These are phyloP conservation scores for Paragyromitra xinjiangensis DNA, from an alignment of 495 filamentous ascomycete genomes.

Conservation along the genomic window DNA sequence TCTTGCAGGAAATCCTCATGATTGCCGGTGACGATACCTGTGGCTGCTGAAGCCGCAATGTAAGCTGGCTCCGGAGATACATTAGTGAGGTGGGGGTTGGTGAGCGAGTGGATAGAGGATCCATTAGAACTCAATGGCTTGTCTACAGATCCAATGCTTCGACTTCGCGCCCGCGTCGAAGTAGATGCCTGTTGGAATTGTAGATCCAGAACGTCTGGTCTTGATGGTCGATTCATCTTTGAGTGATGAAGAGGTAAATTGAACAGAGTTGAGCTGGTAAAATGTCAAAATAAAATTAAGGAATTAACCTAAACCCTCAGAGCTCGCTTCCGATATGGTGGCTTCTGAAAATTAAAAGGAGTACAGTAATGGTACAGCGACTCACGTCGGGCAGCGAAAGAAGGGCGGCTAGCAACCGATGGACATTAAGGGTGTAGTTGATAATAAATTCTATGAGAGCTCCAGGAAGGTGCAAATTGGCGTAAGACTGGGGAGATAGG, in stretches of 20 bases:
- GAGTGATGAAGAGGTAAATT: constrained; percentile 19
- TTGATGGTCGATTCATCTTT: constrained; percentile 56
- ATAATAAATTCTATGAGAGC: constrained; percentile 46
- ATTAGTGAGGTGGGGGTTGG: constrained; percentile 58
- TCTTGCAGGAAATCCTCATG: constrained; percentile 77
- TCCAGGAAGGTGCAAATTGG: constrained; percentile 45
- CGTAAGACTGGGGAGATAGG: constrained; percentile 30
- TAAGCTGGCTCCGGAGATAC: constrained; percentile 84
- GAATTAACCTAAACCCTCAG: constrained; percentile 35
- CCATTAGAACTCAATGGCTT: constrained; percentile 53
- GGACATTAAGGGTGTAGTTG: constrained; percentile 43
- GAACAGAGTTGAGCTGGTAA: constrained; percentile 14
- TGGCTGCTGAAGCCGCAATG: constrained; percentile 87
- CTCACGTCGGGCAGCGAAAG: constrained; percentile 37
- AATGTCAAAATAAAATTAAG: constrained; percentile 39
- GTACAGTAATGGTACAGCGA: constrained; percentile 30
- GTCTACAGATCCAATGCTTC: constrained; percentile 53
- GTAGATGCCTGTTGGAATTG: constrained; percentile 38
- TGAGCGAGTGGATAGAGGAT: constrained; percentile 43
- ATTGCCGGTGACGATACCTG: constrained; percentile 88
- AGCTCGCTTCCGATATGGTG: constrained; percentile 26
- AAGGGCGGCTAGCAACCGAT: constrained; percentile 37
- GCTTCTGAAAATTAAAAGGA: constrained; percentile 39
- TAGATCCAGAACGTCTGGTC: constrained; percentile 53
- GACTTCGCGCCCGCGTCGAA: constrained; percentile 51